Percentiles rank a stretch among this genome's conserved stretches.
phyloP scores from a whole-genome alignment of 306 rosid species.

The Oxytropis ochrocephala region DNA sequence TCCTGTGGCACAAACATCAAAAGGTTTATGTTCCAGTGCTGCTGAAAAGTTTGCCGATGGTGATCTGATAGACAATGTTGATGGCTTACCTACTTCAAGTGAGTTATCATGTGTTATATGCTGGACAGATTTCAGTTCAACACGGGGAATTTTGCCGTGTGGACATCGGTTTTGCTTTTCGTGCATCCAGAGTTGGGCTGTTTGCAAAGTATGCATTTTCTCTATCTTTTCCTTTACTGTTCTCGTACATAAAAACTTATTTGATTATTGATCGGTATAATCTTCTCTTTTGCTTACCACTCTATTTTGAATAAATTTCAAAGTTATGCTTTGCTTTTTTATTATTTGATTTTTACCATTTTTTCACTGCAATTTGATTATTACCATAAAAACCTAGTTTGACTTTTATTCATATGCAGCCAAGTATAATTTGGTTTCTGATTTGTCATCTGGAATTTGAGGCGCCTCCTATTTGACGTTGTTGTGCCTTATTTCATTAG shows the following conservation, averaged over 20 bases:
- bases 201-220: constrained; percentile 45
- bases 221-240: neutral
- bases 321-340: neutral
- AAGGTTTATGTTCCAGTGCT: constrained; percentile 28
- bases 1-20: constrained; percentile 26
- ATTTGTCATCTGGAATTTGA: constrained; percentile 11
- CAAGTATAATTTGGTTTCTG: constrained; percentile 1
- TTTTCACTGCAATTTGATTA: too few relatives aligned
- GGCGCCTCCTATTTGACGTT: neutral
- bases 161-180: constrained; percentile 84
- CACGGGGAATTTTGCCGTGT: constrained; percentile 73
- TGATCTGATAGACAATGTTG: constrained; percentile 22
- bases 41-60: constrained; percentile 25
- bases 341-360: neutral
- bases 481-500: constrained; percentile 3
- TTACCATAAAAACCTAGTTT: neutral
- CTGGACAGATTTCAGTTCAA: constrained; percentile 67
- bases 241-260: neutral
- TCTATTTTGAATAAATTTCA: neutral
- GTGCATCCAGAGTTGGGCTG: constrained; percentile 81
- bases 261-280: neutral
- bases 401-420: neutral
- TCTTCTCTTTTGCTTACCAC: neutral
- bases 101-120: constrained; percentile 89
- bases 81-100: constrained; percentile 28